A percentile compares a stretch with the other conserved stretches of the same genome.
These are phyloP conservation scores for Hansenula anomala DNA, from an alignment of 1,139 yeast species.

Conservation along the genomic window DNA sequence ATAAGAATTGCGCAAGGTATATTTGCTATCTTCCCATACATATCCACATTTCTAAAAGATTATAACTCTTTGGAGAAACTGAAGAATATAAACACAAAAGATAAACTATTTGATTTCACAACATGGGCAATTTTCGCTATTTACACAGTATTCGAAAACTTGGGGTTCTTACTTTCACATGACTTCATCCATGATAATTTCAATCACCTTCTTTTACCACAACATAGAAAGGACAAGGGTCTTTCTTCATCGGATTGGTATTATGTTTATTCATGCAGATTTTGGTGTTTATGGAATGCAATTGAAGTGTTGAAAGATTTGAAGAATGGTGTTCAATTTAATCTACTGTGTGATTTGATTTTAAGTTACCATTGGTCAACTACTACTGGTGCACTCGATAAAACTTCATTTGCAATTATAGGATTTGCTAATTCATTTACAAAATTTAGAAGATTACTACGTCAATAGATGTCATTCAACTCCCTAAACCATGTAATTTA, in stretches of 20 bases:
- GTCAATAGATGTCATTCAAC: not conserved
- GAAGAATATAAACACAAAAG: slow-evolving; percentile 8
- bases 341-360: slow-evolving; percentile 13
- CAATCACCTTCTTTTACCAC: slow-evolving; percentile 10
- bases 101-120: slow-evolving; percentile 12
- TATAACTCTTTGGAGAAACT: slow-evolving; percentile 16
- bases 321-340: slow-evolving; percentile 8
- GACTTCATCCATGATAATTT: slow-evolving; percentile 15
- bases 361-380: slow-evolving; percentile 22
- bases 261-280: slow-evolving; percentile 20
- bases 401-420: slow-evolving; percentile 16
- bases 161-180: slow-evolving; percentile 19
- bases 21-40: slow-evolving; percentile 19
- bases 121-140: slow-evolving; percentile 14
- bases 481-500: not conserved
- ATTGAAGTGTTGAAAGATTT: slow-evolving; percentile 13
- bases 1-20: slow-evolving; percentile 20
- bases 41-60: slow-evolving; percentile 14
- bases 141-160: slow-evolving; percentile 18
- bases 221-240: slow-evolving; percentile 10
- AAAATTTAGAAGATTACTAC: slow-evolving; percentile 12
- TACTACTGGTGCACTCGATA: slow-evolving; percentile 14
- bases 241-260: slow-evolving; percentile 20
- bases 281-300: slow-evolving; percentile 17
- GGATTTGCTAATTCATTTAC: slow-evolving; percentile 16